Conservation (phyloP, 495 filamentous ascomycete genomes). For the Aspergillus egyptiacus region DNA sequence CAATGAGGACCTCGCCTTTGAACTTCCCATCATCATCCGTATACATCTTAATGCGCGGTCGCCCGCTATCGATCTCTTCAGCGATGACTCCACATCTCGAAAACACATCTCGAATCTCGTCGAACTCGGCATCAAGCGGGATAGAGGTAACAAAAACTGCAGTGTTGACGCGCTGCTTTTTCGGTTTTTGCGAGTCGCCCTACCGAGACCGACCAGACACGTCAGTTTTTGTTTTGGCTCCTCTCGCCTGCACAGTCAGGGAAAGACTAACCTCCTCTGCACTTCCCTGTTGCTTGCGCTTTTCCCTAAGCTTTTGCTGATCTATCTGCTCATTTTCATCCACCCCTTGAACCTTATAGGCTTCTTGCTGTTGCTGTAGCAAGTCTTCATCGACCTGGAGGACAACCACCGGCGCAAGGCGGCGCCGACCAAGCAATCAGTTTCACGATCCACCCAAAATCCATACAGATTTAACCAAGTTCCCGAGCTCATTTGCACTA, state of each 20-base stretch:
- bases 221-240: background rate
- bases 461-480: slow-evolving; percentile 13
- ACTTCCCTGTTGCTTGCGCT: slow-evolving; percentile 54
- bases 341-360: slow-evolving; percentile 65
- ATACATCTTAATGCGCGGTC: slow-evolving; percentile 90
- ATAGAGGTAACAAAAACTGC: slow-evolving; percentile 87
- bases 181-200: slow-evolving; percentile 46
- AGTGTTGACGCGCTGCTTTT: slow-evolving; percentile 70
- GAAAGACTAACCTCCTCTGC: slow-evolving; percentile 51
- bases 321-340: slow-evolving; percentile 53
- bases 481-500: slow-evolving; percentile 12
- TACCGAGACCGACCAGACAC: slow-evolving; percentile 5
- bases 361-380: slow-evolving; percentile 69
- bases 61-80: slow-evolving; percentile 80
- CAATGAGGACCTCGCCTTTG: slow-evolving; percentile 89
- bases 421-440: slow-evolving; percentile 32
- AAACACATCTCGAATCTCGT: slow-evolving; percentile 80
- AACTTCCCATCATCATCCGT: slow-evolving; percentile 71
- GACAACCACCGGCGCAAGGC: slow-evolving; percentile 22
- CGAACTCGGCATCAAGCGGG: slow-evolving; percentile 65
- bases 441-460: slow-evolving; percentile 27
- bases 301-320: slow-evolving; percentile 61
- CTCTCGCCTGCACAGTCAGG: background rate
- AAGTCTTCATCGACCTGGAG: slow-evolving; percentile 69
- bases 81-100: slow-evolving; percentile 88